Base-by-base conservation (phyloP, 495 filamentous ascomycete genomes). In the Annulohypoxylon maeteangense region DNA sequence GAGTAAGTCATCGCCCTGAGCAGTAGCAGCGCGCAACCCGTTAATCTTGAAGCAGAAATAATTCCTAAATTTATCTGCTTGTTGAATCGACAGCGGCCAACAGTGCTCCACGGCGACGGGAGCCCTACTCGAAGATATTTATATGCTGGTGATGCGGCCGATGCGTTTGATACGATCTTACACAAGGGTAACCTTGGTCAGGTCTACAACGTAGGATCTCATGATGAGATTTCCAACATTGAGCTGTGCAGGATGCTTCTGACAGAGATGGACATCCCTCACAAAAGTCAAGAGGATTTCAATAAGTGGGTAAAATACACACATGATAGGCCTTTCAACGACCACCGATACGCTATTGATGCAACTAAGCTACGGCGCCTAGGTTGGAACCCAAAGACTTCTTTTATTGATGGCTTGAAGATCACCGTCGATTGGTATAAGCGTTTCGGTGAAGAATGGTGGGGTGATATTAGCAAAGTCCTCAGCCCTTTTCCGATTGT, bases 101-200 rank as follows among this genome's bases (percentile, higher is more conserved):
- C 92, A 0, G 83, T 90, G 29, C 78, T 93, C 22, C 91, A 93
- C 74, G 91, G 91, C 34, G 87, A 90, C 72, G 91, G 91, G 54
- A 84, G 81, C 4, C 87, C 89, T 14, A 89, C 87, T 1, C 85
- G 90, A 6, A 84, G 89, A 55, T 93, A 92, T 75, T 84, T 93
- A 16, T 92, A 87, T 70, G 91, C 88, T 6, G 87, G 85, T 14
- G 91, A 93, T 77, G 90, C 90, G 8, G 89, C 90, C n/a, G 89
- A 93, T 72, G 91, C 89, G 12, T 90, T 92, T 68, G 90, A 93
- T 80, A 91, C 89, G 0, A 90, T 93, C 69, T 84, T 93, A 11
- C 91, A 93, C 83, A 87, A 85, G 57, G 91, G 91, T 34, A 65
- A 76, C 32, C 79, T 87, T 34, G 90, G 90, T 7, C 86, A 92